Base-by-base conservation (phyloP, 768 basidiomycete genomes). In the Hericium rajendrae region DNA sequence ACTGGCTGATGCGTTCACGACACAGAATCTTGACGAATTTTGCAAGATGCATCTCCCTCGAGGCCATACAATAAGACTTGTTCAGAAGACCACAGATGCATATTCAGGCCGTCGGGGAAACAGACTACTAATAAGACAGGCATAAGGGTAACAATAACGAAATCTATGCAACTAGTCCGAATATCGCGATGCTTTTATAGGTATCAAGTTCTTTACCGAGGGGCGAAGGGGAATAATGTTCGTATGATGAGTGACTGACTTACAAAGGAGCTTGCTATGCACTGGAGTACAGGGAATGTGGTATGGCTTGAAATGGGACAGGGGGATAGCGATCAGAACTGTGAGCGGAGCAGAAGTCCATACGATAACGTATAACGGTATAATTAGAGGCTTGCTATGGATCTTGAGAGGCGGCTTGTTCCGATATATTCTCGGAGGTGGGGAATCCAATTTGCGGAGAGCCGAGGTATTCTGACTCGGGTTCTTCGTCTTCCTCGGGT, bases 401-500 rank as follows among this genome's bases (percentile, higher is more conserved):
- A 24, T 24, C 24, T 51, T 6, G 20, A 26, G 52, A 39, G 38
- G 52, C 38, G 37, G 38, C 6, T 32, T 32, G 28, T 15, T 51
- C 49, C 18, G 49, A 37, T 15, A 10, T 24, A 10, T 24, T 26
- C 11, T 51, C 49, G 49, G 22, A 51, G 18, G 49, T 26, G 49
- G 49, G 28, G 49, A 16, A 38, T 48, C 58, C 50, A 59, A 12
- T 55, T n/a, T 12, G 53, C 57, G 10, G 12, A 22, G 16, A 46
- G 51, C 9, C 11, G 28, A 26, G 26, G 22, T 13, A 53, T 59
- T 62, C 61, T 1, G 46, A 38, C n/a, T 54, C 57, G 2, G 22
- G 26, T 38, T 83, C 84, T 58, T 85, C 83, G 39, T 82, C 84
- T 64, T 84, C 85, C 67, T 87, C 86, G 16, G 77, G 71, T 57